phyloP scores from a whole-genome alignment of 2,329 filamentous ascomycete genomes.

The Microsporum canis region DNA sequence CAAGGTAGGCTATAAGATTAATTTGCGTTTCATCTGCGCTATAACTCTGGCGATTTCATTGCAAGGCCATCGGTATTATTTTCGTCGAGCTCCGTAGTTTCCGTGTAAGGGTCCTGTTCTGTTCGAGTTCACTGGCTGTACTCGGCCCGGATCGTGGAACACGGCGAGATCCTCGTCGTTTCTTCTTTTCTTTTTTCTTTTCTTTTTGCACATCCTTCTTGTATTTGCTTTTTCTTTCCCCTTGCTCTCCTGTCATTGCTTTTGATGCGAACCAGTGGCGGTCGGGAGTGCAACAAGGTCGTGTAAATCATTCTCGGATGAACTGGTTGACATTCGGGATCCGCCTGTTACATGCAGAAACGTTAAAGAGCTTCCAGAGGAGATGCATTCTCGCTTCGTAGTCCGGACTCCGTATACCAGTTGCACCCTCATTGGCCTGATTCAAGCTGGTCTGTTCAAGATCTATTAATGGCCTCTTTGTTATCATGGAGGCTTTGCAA shows the following conservation, averaged over 20 bases:
- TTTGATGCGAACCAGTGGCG: constrained; percentile 4
- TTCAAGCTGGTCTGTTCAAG: neutral
- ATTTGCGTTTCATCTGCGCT: constrained; percentile 1
- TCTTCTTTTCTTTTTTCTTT: neutral
- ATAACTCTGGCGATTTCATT: neutral
- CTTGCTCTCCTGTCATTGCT: neutral
- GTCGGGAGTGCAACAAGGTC: neutral
- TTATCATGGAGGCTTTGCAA: neutral
- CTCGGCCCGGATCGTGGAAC: constrained; percentile 2
- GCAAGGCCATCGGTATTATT: neutral
- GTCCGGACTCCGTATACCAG: neutral
- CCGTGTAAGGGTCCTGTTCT: neutral
- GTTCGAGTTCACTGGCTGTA: neutral
- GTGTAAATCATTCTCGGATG: constrained; percentile 1
- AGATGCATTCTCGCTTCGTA: neutral
- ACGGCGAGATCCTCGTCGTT: constrained; percentile 1
- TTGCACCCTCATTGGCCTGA: neutral
- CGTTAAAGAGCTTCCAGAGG: neutral
- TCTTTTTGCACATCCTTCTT: neutral
- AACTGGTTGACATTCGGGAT: neutral
- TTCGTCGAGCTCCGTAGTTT: neutral
- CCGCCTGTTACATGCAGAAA: neutral
- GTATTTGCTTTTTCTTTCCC: neutral
- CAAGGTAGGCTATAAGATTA: neutral
- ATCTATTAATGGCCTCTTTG: neutral